Evolutionary conservation across 352 stramenopile genomes (phyloP), one percentile per base, ranked within the genome.

Genomic region (Thalassiosira delicatula): DNA sequence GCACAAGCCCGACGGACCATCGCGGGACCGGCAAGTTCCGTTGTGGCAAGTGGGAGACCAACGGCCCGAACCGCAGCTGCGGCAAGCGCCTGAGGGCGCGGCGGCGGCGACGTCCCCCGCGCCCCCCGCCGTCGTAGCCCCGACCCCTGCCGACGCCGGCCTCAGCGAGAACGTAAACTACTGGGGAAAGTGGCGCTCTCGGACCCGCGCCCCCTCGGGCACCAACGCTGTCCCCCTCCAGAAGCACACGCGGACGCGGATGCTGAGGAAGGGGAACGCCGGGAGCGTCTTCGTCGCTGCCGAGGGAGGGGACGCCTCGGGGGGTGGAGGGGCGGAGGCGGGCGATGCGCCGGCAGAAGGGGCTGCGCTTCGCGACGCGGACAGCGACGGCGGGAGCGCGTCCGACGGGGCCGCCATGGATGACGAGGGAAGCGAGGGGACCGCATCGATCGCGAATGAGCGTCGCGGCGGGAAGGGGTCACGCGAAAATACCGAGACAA

Each of bases 171-270:
- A 56, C 5, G 53, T 27, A 30, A 17, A 53, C 23, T 23, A 29
- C 21, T 25, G 33, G 3, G 61, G 61, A 37, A 49, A 40, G 25
- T 46, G 35, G 19, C 14, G 61, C 9, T 21, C 35, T 25, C 17
- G 33, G 32, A 32, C 3, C 3, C 35, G 61, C 23, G 61, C 61
- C 17, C 61, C 61, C 3, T 30, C 14, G 32, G 61, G 61, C 27
- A 70, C 19, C 19, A 23, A 70, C 27, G 61, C 61, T 2, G 29
- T 56, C 9, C 35, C 61, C 7, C 56, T 70, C 35, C 61, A 49
- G 33, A 70, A 70, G 33, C 61, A 70, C 27, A 70, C 61, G 19
- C 56, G 19, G 14, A 33, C 61, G 35, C 53, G 61, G 35, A 32
- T 70, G 35, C 5, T 70, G n/a, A 25, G 21, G 61, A 42, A 21